These are phyloP conservation scores for Aspergillus ochraceus DNA, from an alignment of 2,329 filamentous ascomycete genomes.

Conservation along the genomic window DNA sequence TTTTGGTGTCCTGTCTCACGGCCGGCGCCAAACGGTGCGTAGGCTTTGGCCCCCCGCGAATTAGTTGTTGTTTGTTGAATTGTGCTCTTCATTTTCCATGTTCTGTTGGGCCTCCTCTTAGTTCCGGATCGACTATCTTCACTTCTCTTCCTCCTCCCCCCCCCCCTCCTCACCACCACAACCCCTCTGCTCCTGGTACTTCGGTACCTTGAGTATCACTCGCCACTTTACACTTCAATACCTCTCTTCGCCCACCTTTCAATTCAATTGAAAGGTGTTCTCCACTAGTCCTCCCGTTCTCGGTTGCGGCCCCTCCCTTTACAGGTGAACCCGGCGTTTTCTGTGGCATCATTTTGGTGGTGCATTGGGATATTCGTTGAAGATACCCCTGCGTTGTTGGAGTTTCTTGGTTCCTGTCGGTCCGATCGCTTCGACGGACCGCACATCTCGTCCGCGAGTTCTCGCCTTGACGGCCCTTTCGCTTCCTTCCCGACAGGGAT, in stretches of 20 bases:
- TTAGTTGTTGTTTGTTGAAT: slow-evolving; percentile 17
- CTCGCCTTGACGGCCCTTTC: slow-evolving; percentile 37
- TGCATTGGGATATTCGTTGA: slow-evolving; percentile 32
- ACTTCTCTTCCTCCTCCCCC: slow-evolving; percentile 1
- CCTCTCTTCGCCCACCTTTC: slow-evolving; percentile 7
- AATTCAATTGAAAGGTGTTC: slow-evolving; percentile 13
- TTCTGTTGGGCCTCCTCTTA: slow-evolving; percentile 15
- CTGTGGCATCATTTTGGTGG: slow-evolving; percentile 20
- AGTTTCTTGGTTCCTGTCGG: slow-evolving; percentile 28
- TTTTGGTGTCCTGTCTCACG: slow-evolving; percentile 48
- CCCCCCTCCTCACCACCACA: slow-evolving; percentile 10
- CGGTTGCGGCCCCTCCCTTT: slow-evolving; percentile 21
- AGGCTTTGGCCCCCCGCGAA: slow-evolving; percentile 42
- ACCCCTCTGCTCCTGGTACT: slow-evolving; percentile 11
- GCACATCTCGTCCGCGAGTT: slow-evolving; percentile 22
- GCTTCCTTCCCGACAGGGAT: slow-evolving; percentile 22
- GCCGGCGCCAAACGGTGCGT: slow-evolving; percentile 48
- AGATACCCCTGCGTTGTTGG: slow-evolving; percentile 38
- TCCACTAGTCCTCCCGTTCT: slow-evolving; percentile 11
- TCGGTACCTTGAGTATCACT: slow-evolving; percentile 13
- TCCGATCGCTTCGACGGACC: slow-evolving; percentile 28
- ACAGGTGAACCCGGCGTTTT: slow-evolving; percentile 26
- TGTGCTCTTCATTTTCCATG: slow-evolving; percentile 13
- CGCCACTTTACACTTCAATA: slow-evolving; percentile 3
- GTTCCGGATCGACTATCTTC: slow-evolving; percentile 16